Base-by-base conservation (phyloP, 768 basidiomycete genomes). In the Xerocomellus amylosporus region DNA sequence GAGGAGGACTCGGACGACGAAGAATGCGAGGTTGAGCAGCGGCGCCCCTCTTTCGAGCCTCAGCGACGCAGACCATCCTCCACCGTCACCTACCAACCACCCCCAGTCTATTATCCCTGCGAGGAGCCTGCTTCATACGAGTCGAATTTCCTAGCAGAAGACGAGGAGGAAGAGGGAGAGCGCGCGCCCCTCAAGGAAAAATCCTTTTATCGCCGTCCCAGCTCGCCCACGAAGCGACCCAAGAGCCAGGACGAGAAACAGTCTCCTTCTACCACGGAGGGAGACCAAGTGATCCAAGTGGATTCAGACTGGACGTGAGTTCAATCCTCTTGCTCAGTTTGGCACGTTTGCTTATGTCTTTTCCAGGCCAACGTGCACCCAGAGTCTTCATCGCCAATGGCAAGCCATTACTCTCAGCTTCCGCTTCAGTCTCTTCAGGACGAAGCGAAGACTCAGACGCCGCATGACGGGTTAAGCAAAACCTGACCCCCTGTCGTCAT, bases 341-440 rank as follows among this genome's bases (percentile, higher is more conserved):
- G 28, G 4, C 37, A 22, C 8, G 15, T 19, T 45, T 19, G 14
- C 49, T 64, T 5, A 61, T n/a, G 9, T n/a, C 39, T 6, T 15
- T 33, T 31, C 8, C 59, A 84, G 82, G 4, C 85, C 85, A 13
- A 82, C 82, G 34, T 86, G 85, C 69, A 70, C 73, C 9, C 74
- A 84, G 64, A 72, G 69, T 44, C 67, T 87, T 40, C 73, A 74
- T 52, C 73, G 80, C 9, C 80, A 84, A 53, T 86, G 86, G 85
- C 82, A 84, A 60, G 82, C 84, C 9, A 56, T 86, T 28, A 66
- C 75, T 0, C 76, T 87, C 20, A 70, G 82, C 53, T 59, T 86
- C 30, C 75, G 82, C 40, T 85, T 87, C 61, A 71, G 75, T 53
- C 69, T 86, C 40, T 87, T 86, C 67, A 72, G 84, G 49, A 77